Base-by-base conservation (phyloP, 257 asterid species). In the Solanum stenotomum region DNA sequence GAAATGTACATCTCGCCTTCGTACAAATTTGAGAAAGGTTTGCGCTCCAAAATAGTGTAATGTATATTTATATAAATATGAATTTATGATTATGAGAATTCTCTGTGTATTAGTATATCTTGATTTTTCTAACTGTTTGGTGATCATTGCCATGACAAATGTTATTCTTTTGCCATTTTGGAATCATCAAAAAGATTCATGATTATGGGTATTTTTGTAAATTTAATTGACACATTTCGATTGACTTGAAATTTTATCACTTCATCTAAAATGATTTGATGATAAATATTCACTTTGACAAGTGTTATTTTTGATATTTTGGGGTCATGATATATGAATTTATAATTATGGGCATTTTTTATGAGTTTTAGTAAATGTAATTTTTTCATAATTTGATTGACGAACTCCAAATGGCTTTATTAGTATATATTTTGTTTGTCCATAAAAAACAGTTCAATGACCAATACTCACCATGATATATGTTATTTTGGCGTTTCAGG, bases 401-500 rank as follows among this genome's bases (percentile, higher is more conserved):
- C 8, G 0, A 14, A 11, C 20, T 67, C 4, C 34, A 0, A 25
- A 4, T 12, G 9, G 3, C 8, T 12, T 12, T 65, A 14, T 46
- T 46, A 34, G 1, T 33, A 1, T 46, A 25, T 4, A 11, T 67
- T 67, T 67, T 67, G 8, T 25, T 3, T 4, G 18, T 67, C 34
- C 9, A 67, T 11, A 10, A 25, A 67, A 67, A 67, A 4, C 2
- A 3, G 1, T 0, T 46, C 6, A 4, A 1, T 12, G 34, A n/a
- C 3, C 29, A 22, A 63, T 63, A 23, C 14, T 63, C 15, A n/a
- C 6, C 31, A 63, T 63, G 29, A 23, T 2, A 23, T 0, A 8
- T 0, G 1, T 20, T 8, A 20, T 59, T 20, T 59, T 59, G 68
- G 27, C 12, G 0, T 8, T 59, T 8, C 4, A 2, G 12, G 12